Base-by-base conservation (phyloP, 495 filamentous ascomycete genomes). In the Lineolata rhizophorae region DNA sequence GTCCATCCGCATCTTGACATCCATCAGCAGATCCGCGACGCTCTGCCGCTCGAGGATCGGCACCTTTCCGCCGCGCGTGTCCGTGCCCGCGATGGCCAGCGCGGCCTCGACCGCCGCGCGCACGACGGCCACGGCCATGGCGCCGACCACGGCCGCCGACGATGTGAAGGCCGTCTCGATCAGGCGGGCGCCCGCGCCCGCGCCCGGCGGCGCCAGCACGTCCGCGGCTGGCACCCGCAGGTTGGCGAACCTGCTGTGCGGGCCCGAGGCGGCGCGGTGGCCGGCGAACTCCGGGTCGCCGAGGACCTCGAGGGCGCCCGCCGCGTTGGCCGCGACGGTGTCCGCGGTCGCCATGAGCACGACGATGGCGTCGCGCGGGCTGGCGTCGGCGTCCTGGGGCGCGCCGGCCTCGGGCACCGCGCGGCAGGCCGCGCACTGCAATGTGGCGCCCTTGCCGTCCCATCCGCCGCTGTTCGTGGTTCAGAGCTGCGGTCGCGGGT, bases 351-450 rank as follows among this genome's bases (percentile, higher is more conserved):
- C 51, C 3, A 64, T 30, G 5, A 67, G 46, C 30, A 66, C 57
- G 48, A 64, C 53, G 29, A 61, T 53, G 0, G 38, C 38, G 12
- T 56, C 49, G 9, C 35, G 40, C 3, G 56, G 58, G 17, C 59
- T 47, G 6, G 20, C 5, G 9, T 40, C 31, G 2, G 38, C 36
- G 9, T 38, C 30, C 15, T 46, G 34, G 2, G 35, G 25, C 1
- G 4, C 12, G 34, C 14, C 22, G 13, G 29, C 30, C 14, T 3
- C 16, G 5, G 29, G 20, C 6, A 54, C 50, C 11, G n/a, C n/a
- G n/a, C 61, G 56, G 40, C 62, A 67, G 9, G 65, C 60, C 5
- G 66, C 56, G 35, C 62, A 66, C 29, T 56, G 53, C 3, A 69
- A 45, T 15, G 62, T 60, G n/a, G 58, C 56, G 5, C 64, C 63